These are phyloP conservation scores for Fusarium sp. DNA, from an alignment of 2,329 filamentous ascomycete genomes.

Conservation along the genomic window DNA sequence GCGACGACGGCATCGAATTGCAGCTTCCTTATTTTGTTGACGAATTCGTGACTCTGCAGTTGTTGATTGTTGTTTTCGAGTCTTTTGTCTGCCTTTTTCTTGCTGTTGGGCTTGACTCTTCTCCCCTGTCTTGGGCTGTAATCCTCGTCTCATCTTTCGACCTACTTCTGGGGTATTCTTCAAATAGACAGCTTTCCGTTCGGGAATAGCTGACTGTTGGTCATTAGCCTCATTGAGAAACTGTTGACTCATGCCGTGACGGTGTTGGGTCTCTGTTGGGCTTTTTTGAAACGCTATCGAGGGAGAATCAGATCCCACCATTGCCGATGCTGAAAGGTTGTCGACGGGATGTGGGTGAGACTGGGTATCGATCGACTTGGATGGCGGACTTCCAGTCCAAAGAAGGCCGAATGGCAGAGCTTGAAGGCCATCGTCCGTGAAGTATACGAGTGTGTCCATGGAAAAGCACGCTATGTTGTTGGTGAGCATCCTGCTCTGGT, in stretches of 20 bases:
- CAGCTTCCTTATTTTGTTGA: neutral
- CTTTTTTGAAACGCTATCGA: neutral
- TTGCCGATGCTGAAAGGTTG: neutral
- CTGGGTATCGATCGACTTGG: neutral
- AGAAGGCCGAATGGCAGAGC: neutral
- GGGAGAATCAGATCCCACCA: neutral
- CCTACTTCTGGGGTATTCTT: neutral
- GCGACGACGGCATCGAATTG: neutral
- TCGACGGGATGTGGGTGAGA: neutral
- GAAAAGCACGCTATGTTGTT: neutral
- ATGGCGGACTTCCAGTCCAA: neutral
- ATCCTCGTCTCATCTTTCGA: neutral
- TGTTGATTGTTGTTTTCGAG: neutral
- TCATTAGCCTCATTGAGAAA: neutral
- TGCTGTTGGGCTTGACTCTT: neutral
- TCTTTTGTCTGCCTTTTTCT: neutral
- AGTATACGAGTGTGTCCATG: neutral
- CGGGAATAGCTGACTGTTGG: neutral
- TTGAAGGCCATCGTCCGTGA: neutral
- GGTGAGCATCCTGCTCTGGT: neutral
- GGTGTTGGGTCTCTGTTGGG: neutral
- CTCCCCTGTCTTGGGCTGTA: neutral
- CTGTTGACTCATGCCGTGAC: neutral
- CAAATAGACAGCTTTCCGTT: neutral
- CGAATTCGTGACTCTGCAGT: neutral